These are phyloP conservation scores for Salisapilia sapeloensis DNA, from an alignment of 352 stramenopile species.

Conservation along the genomic window DNA sequence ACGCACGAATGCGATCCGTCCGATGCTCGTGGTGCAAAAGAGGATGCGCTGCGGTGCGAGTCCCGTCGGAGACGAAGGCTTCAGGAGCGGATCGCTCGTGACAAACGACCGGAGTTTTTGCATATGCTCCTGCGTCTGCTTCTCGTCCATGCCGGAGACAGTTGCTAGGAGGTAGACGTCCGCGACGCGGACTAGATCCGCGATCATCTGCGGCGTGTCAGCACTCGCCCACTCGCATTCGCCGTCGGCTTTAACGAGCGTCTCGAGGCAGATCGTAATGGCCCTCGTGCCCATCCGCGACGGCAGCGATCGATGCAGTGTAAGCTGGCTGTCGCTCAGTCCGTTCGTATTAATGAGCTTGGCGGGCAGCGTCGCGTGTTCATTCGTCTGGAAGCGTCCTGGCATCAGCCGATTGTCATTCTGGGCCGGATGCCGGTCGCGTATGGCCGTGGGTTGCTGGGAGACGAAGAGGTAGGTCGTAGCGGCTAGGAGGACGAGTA, in stretches of 20 bases:
- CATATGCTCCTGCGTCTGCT: slow-evolving; percentile 11
- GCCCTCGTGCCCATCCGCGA: slow-evolving; percentile 37
- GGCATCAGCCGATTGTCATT: neutral
- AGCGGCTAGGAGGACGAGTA: slow-evolving; percentile 51
- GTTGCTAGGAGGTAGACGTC: slow-evolving; percentile 57
- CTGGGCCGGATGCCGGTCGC: neutral
- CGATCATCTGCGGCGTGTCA: slow-evolving; percentile 24
- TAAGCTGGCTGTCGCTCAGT: slow-evolving; percentile 30
- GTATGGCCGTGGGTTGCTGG: slow-evolving; percentile 18
- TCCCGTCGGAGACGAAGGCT: slow-evolving; percentile 1
- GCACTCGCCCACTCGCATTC: slow-evolving; percentile 19
- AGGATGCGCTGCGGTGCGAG: slow-evolving; percentile 58
- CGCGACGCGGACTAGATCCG: slow-evolving; percentile 31
- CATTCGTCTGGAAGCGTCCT: slow-evolving; percentile 2
- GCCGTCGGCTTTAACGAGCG: slow-evolving; percentile 17
- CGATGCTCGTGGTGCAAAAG: slow-evolving; percentile 58
- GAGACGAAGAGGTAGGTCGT: slow-evolving; percentile 63
- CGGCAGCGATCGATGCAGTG: slow-evolving; percentile 38
- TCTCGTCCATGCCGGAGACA: slow-evolving; percentile 11
- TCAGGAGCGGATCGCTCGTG: too few relatives aligned
- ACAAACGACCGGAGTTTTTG: slow-evolving; percentile 33
- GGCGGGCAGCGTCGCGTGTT: slow-evolving; percentile 3
- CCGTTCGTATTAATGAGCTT: slow-evolving; percentile 16
- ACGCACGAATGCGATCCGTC: slow-evolving; percentile 75
- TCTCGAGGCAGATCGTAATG: slow-evolving; percentile 46